A percentile compares a stretch with the other conserved stretches of the same genome.
These are phyloP conservation scores for Boletales sp. DNA, from an alignment of 768 basidiomycete species.

Conservation along the genomic window DNA sequence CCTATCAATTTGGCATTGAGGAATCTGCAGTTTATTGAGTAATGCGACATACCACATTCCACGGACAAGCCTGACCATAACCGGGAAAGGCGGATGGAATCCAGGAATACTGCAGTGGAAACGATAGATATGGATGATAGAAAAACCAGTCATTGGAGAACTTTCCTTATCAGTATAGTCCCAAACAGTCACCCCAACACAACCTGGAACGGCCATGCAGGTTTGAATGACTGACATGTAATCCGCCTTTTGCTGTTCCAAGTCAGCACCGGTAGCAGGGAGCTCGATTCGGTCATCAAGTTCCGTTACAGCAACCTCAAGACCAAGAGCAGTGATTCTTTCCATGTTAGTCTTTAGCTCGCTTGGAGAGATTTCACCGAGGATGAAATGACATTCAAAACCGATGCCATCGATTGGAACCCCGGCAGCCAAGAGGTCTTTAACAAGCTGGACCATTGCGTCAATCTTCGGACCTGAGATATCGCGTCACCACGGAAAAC, in stretches of 20 bases:
- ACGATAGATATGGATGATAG: constrained; percentile 12
- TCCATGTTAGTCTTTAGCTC: constrained; percentile 45
- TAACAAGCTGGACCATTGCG: constrained; percentile 51
- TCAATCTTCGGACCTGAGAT: constrained; percentile 26
- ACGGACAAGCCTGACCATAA: constrained; percentile 15
- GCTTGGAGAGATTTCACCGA: constrained; percentile 48
- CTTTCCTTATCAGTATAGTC: constrained; percentile 37
- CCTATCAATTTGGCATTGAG: background rate
- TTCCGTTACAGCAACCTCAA: constrained; percentile 69
- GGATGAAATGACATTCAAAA: constrained; percentile 57
- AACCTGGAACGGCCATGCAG: constrained; percentile 40
- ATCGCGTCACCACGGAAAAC: background rate
- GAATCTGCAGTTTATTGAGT: background rate
- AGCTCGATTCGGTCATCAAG: constrained; percentile 58
- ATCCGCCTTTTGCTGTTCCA: constrained; percentile 53
- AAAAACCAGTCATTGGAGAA: constrained; percentile 4
- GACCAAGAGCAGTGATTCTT: constrained; percentile 53
- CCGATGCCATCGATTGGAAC: constrained; percentile 61
- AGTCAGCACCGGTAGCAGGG: constrained; percentile 45
- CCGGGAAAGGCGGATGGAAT: constrained; percentile 4
- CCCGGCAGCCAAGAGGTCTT: constrained; percentile 43
- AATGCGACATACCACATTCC: constrained; percentile 9
- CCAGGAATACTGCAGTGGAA: constrained; percentile 12
- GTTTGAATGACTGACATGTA: constrained; percentile 54
- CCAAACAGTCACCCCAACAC: constrained; percentile 41